Conservation (phyloP, 345 rosid species). For the Euphorbia tirucalli region DNA sequence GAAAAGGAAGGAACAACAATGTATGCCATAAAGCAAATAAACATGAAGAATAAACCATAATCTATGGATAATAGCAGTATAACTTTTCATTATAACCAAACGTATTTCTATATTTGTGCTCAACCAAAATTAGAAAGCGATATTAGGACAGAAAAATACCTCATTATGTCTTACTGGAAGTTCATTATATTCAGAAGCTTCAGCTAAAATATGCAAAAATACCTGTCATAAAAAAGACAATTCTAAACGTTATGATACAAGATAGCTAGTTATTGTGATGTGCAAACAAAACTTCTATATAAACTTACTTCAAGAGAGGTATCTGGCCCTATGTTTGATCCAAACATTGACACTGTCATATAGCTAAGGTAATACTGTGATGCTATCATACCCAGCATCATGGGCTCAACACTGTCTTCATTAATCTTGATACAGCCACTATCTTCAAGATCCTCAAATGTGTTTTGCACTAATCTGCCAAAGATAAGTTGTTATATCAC, state of each 20-base stretch:
- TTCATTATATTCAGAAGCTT: slow-evolving; percentile 90
- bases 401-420: slow-evolving; percentile 73
- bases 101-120: not conserved
- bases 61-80: not conserved
- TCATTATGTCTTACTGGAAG: slow-evolving; percentile 99
- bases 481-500: slow-evolving; percentile 9
- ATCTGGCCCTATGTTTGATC: slow-evolving; percentile 88
- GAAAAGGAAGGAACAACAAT: too few species aligned
- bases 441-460: slow-evolving; percentile 97
- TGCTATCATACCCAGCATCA: slow-evolving; percentile 89
- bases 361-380: slow-evolving; percentile 95
- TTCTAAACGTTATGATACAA: slow-evolving; percentile 8
- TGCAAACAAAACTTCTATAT: not conserved
- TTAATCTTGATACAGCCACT: slow-evolving; percentile 87
- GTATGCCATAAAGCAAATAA: too few species aligned
- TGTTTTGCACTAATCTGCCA: slow-evolving; percentile 77
- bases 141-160: slow-evolving; percentile 40
- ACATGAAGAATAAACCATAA: too few species aligned
- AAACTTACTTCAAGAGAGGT: slow-evolving; percentile 83
- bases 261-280: not conserved
- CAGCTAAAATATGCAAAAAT: slow-evolving; percentile 79
- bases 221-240: slow-evolving; percentile 43
- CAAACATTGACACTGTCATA: slow-evolving; percentile 95
- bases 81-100: not conserved
- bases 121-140: not conserved